A percentile compares a stretch with the other conserved stretches of the same genome.
These are phyloP conservation scores for Lyophyllum shimeji DNA, from an alignment of 768 basidiomycete species.

Conservation along the genomic window DNA sequence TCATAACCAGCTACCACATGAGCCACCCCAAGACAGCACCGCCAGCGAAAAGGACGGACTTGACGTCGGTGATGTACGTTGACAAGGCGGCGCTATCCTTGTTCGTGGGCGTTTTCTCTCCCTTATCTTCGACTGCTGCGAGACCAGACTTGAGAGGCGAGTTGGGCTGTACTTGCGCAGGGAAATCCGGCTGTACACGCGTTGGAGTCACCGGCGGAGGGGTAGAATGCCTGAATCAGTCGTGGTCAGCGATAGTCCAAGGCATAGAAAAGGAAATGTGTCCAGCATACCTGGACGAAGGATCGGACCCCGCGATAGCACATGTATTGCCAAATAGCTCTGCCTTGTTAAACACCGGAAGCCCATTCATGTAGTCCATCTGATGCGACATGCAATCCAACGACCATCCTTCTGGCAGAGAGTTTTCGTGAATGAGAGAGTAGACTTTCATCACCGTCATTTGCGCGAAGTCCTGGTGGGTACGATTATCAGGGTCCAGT, in stretches of 20 bases:
- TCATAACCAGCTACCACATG: slow-evolving; percentile 1
- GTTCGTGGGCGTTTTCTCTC: neutral
- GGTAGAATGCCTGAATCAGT: slow-evolving; percentile 13
- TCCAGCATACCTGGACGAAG: slow-evolving; percentile 9
- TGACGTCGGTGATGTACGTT: neutral
- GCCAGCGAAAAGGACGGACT: neutral
- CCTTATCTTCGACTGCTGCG: neutral
- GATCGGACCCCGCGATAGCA: slow-evolving; percentile 12
- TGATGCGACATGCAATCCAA: slow-evolving; percentile 29
- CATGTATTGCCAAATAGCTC: slow-evolving; percentile 29
- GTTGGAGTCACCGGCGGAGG: slow-evolving; percentile 9
- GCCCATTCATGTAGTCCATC: slow-evolving; percentile 20
- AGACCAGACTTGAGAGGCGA: neutral
- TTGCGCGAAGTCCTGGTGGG: slow-evolving; percentile 30
- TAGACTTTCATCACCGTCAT: slow-evolving; percentile 25
- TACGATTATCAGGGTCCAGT: neutral
- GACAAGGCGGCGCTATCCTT: neutral
- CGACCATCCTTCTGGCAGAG: slow-evolving; percentile 23
- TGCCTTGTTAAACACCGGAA: slow-evolving; percentile 22
- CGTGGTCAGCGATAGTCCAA: too few relatives aligned
- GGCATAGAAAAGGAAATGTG: too few relatives aligned
- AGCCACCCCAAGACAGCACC: neutral
- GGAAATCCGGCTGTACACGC: slow-evolving; percentile 4
- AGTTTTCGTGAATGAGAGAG: slow-evolving; percentile 20
- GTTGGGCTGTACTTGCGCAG: slow-evolving; percentile 1